These are phyloP conservation scores for Colletotrichum neosansevieriae DNA, from an alignment of 2,329 filamentous ascomycete genomes.

Conservation along the genomic window DNA sequence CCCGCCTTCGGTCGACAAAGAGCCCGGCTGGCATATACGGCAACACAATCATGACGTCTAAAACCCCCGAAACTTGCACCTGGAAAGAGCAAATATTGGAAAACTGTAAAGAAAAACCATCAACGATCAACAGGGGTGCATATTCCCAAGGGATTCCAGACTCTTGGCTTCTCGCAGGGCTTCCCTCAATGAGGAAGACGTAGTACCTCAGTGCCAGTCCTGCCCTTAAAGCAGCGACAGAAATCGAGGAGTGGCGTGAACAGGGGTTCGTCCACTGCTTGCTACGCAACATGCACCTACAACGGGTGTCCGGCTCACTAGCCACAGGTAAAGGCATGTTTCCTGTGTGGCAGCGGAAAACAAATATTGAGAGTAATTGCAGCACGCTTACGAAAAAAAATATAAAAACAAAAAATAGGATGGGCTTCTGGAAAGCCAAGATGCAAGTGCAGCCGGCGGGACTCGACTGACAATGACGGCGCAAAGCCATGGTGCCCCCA, in stretches of 20 bases:
- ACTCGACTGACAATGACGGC: conserved; percentile 25
- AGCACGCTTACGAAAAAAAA: conserved; percentile 6
- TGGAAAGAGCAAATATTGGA: background rate
- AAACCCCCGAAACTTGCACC: background rate
- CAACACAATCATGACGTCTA: conserved; percentile 4
- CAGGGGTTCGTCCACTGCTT: conserved; percentile 10
- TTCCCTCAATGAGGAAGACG: conserved; percentile 13
- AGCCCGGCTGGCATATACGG: background rate
- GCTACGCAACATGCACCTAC: conserved; percentile 8
- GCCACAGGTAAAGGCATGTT: conserved; percentile 9
- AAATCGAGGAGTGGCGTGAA: conserved; percentile 13
- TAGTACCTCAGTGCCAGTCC: background rate
- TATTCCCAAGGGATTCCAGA: background rate
- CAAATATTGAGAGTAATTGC: background rate
- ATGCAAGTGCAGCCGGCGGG: background rate
- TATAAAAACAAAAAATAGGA: background rate
- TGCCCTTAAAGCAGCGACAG: conserved; percentile 23
- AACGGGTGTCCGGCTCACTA: conserved; percentile 22
- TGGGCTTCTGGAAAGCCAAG: conserved; percentile 20
- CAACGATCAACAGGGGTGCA: conserved; percentile 8
- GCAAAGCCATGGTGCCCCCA: conserved; percentile 12
- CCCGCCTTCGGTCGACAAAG: conserved; percentile 1
- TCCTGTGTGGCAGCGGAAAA: background rate
- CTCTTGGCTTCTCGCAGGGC: conserved; percentile 14
- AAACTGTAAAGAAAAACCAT: background rate